These are phyloP conservation scores for Aspergillus quadricinctus DNA, from an alignment of 2,329 filamentous ascomycete genomes.

Conservation along the genomic window DNA sequence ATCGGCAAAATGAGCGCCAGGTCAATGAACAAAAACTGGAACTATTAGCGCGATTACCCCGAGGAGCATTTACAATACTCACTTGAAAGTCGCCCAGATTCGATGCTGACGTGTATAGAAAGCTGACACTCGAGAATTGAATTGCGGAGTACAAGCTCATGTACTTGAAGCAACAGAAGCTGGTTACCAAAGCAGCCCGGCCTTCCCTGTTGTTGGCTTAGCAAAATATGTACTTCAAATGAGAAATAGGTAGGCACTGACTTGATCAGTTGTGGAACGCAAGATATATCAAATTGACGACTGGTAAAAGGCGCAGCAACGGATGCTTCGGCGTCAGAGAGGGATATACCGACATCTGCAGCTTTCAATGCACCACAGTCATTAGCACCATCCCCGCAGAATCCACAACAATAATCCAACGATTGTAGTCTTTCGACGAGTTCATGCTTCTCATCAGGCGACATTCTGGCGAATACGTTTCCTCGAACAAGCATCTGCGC, in stretches of 20 bases:
- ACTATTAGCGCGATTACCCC: background rate
- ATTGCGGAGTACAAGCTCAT: slow-evolving; percentile 99
- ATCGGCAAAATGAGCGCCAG: slow-evolving; percentile 88
- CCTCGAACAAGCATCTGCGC: slow-evolving; percentile 78
- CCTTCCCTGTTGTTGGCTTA: slow-evolving; percentile 62
- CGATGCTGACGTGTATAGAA: slow-evolving; percentile 87
- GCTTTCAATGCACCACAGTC: slow-evolving; percentile 96
- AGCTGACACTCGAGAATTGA: slow-evolving; percentile 95
- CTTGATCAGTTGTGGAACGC: slow-evolving; percentile 87
- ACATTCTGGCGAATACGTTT: slow-evolving; percentile 97
- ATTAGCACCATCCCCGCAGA: slow-evolving; percentile 96
- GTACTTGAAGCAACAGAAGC: slow-evolving; percentile 99
- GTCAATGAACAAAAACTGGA: slow-evolving; percentile 86
- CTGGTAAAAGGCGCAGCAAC: slow-evolving; percentile 98
- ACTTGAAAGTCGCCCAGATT: slow-evolving; percentile 95
- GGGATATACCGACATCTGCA: slow-evolving; percentile 92
- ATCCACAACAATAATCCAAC: slow-evolving; percentile 91
- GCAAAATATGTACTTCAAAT: background rate
- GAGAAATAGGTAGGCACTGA: slow-evolving; percentile 32
- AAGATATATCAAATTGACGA: slow-evolving; percentile 91
- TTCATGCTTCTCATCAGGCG: slow-evolving; percentile 97
- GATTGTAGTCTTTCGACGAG: slow-evolving; percentile 95
- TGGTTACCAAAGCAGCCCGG: slow-evolving; percentile 90
- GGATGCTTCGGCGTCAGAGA: slow-evolving; percentile 95
- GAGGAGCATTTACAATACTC: slow-evolving; percentile 8